Evolutionary conservation across 345 rosid genomes (phyloP), one percentile per base, ranked within the genome.

Genomic region (Hirschfeldia incana): DNA sequence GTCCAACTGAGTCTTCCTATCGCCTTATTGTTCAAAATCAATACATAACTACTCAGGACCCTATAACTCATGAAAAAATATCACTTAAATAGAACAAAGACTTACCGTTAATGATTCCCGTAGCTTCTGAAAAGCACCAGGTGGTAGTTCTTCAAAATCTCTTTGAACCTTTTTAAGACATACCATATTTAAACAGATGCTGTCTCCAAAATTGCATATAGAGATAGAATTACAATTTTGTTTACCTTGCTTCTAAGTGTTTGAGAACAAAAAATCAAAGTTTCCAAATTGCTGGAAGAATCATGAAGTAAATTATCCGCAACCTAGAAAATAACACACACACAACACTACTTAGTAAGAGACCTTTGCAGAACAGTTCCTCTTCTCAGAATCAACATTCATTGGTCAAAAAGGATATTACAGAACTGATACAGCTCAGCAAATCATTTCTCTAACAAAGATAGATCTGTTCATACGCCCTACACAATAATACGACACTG

Each of bases 231-330:
- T 60, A 3, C 3, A 65, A 57, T 15, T 65, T 68, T 33, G 28
- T 10, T 11, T 93, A 96, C 99, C 98, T 96, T 96, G 97, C 98
- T 92, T 86, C 99, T 84, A 74, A 96, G 99, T 6, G 99, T 96
- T 82, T 93, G 99, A 37, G 99, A 96, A 79, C 98, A 96, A 83
- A 96, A 96, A 79, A 96, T 96, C 77, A 93, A 85, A 65, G 99
- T 96, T 83, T 96, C 99, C 77, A 89, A 80, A 88, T 96, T 96
- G 92, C 98, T 96, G 8, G 94, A 85, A 66, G 94, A 84, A 85
- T 96, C 99, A 63, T 96, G 99, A 75, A 96, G 98, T 86, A 96
- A 87, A 84, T 96, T 96, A 86, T 96, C 99, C 84, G 98, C 98
- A 74, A 96, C 98, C 99, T 95, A 37, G 55, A 75, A 10, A 27